A percentile compares a stretch with the other conserved stretches of the same genome.
Conservation (phyloP, 208 protist species). For the Trypanosoma boissoni region DNA sequence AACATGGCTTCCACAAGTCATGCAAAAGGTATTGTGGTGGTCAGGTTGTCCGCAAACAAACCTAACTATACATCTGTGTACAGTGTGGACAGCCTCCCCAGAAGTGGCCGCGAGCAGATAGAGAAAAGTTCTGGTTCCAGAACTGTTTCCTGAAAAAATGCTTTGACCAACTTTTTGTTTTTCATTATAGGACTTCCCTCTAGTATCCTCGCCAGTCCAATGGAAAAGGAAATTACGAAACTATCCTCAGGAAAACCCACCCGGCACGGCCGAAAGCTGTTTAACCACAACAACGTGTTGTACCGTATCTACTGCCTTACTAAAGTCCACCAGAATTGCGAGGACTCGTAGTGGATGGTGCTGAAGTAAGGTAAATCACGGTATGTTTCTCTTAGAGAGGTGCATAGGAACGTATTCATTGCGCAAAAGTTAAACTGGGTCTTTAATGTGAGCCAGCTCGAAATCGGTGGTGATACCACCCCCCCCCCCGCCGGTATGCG, state of each 20-base stretch:
- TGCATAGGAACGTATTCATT: slow-evolving; percentile 5
- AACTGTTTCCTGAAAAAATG: background rate
- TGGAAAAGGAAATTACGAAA: slow-evolving; percentile 1
- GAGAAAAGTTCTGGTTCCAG: slow-evolving; percentile 5
- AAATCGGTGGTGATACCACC: background rate
- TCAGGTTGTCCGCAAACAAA: slow-evolving; percentile 6
- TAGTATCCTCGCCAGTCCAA: background rate
- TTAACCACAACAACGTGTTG: slow-evolving; percentile 6
- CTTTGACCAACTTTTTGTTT: background rate
- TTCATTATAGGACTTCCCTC: background rate
- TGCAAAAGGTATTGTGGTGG: background rate
- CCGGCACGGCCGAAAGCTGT: background rate
- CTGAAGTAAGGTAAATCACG: background rate
- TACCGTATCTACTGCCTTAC: background rate
- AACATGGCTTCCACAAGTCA: background rate
- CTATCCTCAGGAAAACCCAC: background rate
- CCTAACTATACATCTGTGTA: background rate
- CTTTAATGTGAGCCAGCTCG: background rate
- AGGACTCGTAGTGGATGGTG: background rate
- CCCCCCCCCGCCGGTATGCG: background rate
- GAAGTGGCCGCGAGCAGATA: background rate
- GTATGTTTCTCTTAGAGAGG: background rate
- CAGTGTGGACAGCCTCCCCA: background rate
- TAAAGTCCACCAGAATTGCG: slow-evolving; percentile 3
- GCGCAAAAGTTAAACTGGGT: background rate